Percentiles rank a stretch among this genome's conserved stretches.
Conservation (phyloP, 2,329 filamentous ascomycete species). For the Colletotrichum viniferum region DNA sequence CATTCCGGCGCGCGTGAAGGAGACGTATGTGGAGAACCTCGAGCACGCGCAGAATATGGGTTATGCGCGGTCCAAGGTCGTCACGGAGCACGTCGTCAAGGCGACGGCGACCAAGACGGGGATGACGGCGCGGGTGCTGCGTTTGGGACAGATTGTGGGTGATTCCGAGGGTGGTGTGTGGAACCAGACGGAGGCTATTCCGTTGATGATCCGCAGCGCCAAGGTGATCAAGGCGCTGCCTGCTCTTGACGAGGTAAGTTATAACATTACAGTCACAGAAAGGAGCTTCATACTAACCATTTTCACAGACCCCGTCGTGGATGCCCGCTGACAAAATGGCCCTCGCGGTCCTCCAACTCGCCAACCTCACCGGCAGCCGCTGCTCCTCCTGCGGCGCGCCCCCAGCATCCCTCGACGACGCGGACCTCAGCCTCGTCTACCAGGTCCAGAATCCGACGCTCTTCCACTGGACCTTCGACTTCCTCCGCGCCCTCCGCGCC, state of each 20-base stretch:
- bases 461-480: slow-evolving; percentile 55
- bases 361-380: slow-evolving; percentile 22
- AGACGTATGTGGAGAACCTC: slow-evolving; percentile 38
- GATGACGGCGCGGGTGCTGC: slow-evolving; percentile 39
- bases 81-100: slow-evolving; percentile 49
- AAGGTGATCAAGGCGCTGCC: slow-evolving; percentile 51
- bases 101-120: slow-evolving; percentile 31
- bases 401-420: slow-evolving; percentile 5
- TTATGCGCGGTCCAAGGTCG: slow-evolving; percentile 54
- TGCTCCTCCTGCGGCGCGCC: slow-evolving; percentile 34
- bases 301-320: slow-evolving; percentile 34
- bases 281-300: not conserved
- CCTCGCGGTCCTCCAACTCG: slow-evolving; percentile 36
- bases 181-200: slow-evolving; percentile 54
- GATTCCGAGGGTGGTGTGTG: slow-evolving; percentile 49
- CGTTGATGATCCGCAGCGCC: slow-evolving; percentile 51
- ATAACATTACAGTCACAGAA: accelerated
- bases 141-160: slow-evolving; percentile 51
- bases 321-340: slow-evolving; percentile 43
- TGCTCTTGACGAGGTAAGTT: slow-evolving; percentile 37
- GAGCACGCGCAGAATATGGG: slow-evolving; percentile 52
- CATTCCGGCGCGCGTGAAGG: slow-evolving; percentile 36
- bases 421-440: slow-evolving; percentile 39
- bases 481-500: slow-evolving; percentile 53
- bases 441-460: slow-evolving; percentile 56